Evolutionary conservation across 495 filamentous ascomycete species (phyloP), one percentile per base, ranked within the genome.

Genomic region (Neurospora terricola): DNA sequence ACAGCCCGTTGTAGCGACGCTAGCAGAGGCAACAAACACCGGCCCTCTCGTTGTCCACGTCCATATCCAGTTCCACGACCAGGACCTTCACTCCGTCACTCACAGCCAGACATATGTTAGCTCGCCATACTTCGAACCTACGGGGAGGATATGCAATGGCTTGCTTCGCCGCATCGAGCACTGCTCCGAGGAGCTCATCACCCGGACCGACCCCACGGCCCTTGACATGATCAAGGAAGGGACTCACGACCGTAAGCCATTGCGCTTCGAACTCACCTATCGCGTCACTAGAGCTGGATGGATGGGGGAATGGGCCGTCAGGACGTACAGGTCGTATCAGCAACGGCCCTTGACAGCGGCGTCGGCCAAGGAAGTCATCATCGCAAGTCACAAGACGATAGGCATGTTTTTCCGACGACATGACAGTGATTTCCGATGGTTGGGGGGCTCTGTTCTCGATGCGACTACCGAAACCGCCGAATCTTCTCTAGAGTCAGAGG

Each of bases 111-210:
- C 77, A 70, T 86, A 86, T 73, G 80, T 76, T 38, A 78, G 80
- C 72, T 85, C 84, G 2, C 76, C 81, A 1, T 75, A 70, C 3
- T 82, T 86, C 38, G 74, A 79, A 38, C 80, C 83, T 68, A 83
- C 76, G 70, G 80, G 81, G 72, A 77, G 77, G 71, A 76, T 85
- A 66, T 83, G 81, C 69, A 79, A 82, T 30, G 84, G 82, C 4
- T 76, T 86, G 9, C 73, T 85, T 27, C 81, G 83, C 42, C 83
- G 84, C 54, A 81, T 85, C 42, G 82, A 85, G 75, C 84, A 84
- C 72, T 85, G 83, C 74, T 82, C 79, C 48, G 71, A 84, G 71
- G 84, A 86, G 74, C 77, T 86, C 45, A 78, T 86, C 73, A 85
- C 84, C 12, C 80, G 84, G 69, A 84, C 81, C 71, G 84, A 86